A percentile compares a stretch with the other conserved stretches of the same genome.
These are phyloP conservation scores for Senna siamea DNA, from an alignment of 306 rosid species.

Conservation along the genomic window DNA sequence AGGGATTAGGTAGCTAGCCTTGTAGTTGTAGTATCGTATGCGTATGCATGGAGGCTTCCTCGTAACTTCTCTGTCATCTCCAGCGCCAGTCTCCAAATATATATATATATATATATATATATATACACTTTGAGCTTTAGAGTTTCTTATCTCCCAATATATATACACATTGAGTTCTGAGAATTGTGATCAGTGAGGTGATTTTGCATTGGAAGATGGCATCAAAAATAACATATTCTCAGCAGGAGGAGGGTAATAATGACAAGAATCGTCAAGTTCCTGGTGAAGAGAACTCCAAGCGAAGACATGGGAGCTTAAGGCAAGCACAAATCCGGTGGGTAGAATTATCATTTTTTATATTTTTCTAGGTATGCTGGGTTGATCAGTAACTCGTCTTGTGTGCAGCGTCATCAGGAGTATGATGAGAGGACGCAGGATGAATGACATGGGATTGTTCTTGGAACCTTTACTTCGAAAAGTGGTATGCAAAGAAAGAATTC, in stretches of 20 bases:
- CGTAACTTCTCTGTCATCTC: neutral
- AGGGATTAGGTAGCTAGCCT: too few species aligned
- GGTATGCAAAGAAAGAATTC: too few species aligned
- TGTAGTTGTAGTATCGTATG: too few species aligned
- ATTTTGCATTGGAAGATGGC: neutral
- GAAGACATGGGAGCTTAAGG: constrained; percentile 18
- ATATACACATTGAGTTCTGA: too few species aligned
- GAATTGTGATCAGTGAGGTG: too few species aligned
- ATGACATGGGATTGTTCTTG: neutral
- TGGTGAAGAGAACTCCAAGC: neutral
- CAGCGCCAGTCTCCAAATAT: neutral
- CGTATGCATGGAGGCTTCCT: neutral
- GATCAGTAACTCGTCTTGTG: neutral
- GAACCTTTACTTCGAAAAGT: constrained; percentile 52
- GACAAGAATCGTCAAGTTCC: neutral
- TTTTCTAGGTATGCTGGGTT: neutral
- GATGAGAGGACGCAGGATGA: neutral
- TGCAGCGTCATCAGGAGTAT: constrained; percentile 1
- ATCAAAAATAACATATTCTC: neutral
- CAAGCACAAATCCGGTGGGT: neutral
- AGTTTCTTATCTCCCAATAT: too few species aligned
- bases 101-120: neutral
- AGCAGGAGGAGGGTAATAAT: neutral
- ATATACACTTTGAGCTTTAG: too few species aligned
- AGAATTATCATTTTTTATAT: neutral